A percentile compares a stretch with the other conserved stretches of the same genome.
phyloP scores from a whole-genome alignment of 352 stramenopile genomes.

The Aphanomyces invadans region DNA sequence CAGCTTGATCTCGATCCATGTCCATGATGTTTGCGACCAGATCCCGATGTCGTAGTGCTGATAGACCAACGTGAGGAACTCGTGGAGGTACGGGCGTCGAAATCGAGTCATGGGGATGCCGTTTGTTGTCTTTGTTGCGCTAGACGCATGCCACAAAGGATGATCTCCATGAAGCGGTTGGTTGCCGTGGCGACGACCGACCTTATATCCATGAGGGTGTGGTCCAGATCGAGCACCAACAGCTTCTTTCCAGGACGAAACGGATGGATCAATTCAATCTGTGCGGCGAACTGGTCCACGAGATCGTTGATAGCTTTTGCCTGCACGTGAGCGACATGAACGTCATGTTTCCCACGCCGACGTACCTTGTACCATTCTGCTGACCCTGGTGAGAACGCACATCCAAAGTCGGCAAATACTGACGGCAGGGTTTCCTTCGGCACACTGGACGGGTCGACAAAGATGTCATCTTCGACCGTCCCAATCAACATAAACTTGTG shows the following conservation, averaged over 20 bases:
- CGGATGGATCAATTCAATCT: slow-evolving; percentile 68
- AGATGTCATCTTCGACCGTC: slow-evolving; percentile 24
- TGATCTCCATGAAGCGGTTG: background rate
- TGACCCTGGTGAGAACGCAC: slow-evolving; percentile 58
- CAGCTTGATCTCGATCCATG: slow-evolving; percentile 84
- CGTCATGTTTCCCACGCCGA: too few species aligned
- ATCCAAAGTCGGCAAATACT: slow-evolving; percentile 77
- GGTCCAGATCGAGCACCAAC: slow-evolving; percentile 83
- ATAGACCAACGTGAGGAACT: slow-evolving; percentile 67
- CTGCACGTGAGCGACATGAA: slow-evolving; percentile 40
- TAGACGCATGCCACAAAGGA: background rate
- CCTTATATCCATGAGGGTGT: slow-evolving; percentile 83
- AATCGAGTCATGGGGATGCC: slow-evolving; percentile 24
- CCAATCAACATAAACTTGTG: slow-evolving; percentile 28
- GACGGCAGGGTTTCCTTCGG: background rate
- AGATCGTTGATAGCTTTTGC: slow-evolving; percentile 52
- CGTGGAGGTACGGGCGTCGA: slow-evolving; percentile 74
- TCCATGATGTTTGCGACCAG: slow-evolving; percentile 83
- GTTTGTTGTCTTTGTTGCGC: background rate
- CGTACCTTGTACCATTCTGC: slow-evolving; percentile 23
- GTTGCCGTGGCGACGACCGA: background rate
- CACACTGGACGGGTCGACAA: slow-evolving; percentile 20
- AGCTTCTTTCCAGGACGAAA: slow-evolving; percentile 58
- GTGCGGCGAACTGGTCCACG: slow-evolving; percentile 61
- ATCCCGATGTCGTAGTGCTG: slow-evolving; percentile 82